A percentile compares a stretch with the other conserved stretches of the same genome.
Conservation (phyloP, 2,329 filamentous ascomycete species). For the Coniella lustricola region DNA sequence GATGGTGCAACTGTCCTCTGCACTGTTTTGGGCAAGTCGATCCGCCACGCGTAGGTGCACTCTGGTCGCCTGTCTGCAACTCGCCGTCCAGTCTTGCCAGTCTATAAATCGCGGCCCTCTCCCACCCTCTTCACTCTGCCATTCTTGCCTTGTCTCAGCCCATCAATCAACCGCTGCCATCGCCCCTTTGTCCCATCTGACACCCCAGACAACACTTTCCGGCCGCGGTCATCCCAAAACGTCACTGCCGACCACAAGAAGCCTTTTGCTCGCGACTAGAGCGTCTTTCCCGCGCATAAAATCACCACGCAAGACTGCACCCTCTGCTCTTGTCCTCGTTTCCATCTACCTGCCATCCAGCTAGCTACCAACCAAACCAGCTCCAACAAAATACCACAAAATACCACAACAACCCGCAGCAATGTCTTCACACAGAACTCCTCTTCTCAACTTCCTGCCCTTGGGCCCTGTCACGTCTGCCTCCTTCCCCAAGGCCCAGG, state of each 20-base stretch:
- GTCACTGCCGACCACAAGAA: not conserved
- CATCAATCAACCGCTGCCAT: no score
- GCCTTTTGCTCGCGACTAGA: not conserved
- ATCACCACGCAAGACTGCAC: not conserved
- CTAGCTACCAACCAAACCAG: not conserved
- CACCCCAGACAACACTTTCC: not conserved
- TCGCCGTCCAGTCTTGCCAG: no score
- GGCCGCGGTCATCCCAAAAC: not conserved
- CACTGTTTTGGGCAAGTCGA: no score
- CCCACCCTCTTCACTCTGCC: no score
- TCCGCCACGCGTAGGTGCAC: no score
- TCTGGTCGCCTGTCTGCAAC: no score
- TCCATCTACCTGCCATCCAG: not conserved
- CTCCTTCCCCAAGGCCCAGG: slow-evolving; percentile 43
- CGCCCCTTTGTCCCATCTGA: no score
- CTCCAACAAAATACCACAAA: not conserved
- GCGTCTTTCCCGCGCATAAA: not conserved
- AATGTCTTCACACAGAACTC: slow-evolving; percentile 10
- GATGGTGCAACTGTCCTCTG: no score
- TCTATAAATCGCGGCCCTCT: no score
- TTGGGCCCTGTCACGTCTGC: slow-evolving; percentile 52
- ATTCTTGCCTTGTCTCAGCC: not conserved
- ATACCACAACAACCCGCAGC: not conserved
- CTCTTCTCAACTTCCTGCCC: slow-evolving; percentile 40
- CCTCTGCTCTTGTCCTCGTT: not conserved